Evolutionary conservation across 2,329 filamentous ascomycete species (phyloP).

Genomic region (Xylariaceae sp.): DNA sequence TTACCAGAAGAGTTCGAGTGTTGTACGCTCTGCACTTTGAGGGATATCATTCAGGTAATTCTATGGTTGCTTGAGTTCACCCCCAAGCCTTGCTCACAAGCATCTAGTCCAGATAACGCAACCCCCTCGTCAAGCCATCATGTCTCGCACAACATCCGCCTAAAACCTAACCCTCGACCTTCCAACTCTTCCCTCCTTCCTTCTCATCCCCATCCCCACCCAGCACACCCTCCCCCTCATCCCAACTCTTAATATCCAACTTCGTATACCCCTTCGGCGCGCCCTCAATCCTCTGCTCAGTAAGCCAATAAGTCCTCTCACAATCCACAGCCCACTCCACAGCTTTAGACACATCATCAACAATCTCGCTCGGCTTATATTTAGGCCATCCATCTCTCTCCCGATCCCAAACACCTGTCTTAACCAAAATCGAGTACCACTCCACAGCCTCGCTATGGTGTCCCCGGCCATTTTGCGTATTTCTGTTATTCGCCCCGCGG

Average conservation of each 20-base stretch:
- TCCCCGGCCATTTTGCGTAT: constrained; percentile 52
- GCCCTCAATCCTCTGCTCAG: constrained; percentile 22
- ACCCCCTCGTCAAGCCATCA: no score
- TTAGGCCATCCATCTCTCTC: constrained; percentile 48
- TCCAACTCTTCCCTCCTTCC: no score
- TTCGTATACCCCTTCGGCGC: neutral
- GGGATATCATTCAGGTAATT: no score
- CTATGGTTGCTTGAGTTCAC: no score
- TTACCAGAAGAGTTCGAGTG: no score
- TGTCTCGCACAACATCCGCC: no score
- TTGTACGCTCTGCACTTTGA: no score
- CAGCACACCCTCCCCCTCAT: neutral
- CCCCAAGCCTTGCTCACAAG: no score
- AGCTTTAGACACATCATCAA: constrained; percentile 72
- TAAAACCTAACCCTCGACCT: no score
- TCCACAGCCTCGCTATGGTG: constrained; percentile 54
- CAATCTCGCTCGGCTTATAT: constrained; percentile 62
- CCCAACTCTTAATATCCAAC: neutral
- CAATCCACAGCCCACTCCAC: constrained; percentile 72
- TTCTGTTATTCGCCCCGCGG: constrained; percentile 68
- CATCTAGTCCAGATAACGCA: no score
- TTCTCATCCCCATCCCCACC: no score
- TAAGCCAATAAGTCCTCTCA: constrained; percentile 39
- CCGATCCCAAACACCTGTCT: constrained; percentile 70
- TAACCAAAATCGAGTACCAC: constrained; percentile 76